Evolutionary conservation across 1,139 yeast genomes (phyloP).

Genomic region (Debaryomyces coudertii): DNA sequence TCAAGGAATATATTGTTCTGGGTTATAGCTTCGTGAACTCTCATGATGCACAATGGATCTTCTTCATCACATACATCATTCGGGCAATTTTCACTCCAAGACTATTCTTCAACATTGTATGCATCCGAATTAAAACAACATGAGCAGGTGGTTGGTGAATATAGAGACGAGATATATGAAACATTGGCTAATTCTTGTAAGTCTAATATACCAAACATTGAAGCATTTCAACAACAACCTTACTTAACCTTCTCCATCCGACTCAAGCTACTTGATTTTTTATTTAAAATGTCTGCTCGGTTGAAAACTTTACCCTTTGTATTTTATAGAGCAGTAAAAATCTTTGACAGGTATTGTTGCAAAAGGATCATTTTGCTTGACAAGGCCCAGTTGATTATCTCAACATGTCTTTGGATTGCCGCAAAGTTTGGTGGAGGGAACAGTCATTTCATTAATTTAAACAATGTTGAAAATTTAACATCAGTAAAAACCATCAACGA

Average conservation of each 20-base stretch:
- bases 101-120: slow-evolving; percentile 55
- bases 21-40: not conserved
- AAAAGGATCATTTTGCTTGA: slow-evolving; percentile 62
- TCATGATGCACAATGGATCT: slow-evolving; percentile 6
- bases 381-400: slow-evolving; percentile 64
- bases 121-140: slow-evolving; percentile 54
- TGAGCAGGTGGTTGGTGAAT: slow-evolving; percentile 50
- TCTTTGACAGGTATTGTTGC: slow-evolving; percentile 69
- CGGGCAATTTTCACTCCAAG: slow-evolving; percentile 31
- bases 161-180: slow-evolving; percentile 53
- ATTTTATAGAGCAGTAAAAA: slow-evolving; percentile 57
- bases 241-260: slow-evolving; percentile 57
- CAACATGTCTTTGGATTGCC: slow-evolving; percentile 70
- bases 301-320: slow-evolving; percentile 64
- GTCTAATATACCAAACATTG: slow-evolving; percentile 50
- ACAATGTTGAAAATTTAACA: slow-evolving; percentile 32
- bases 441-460: slow-evolving; percentile 62
- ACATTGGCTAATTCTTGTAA: slow-evolving; percentile 38
- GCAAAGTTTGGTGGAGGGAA: slow-evolving; percentile 71
- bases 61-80: not conserved
- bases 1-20: not conserved
- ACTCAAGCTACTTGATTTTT: slow-evolving; percentile 56
- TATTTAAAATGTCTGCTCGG: slow-evolving; percentile 59
- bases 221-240: slow-evolving; percentile 64
- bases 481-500: slow-evolving; percentile 42